Percentiles rank a stretch among this genome's conserved stretches.
Conservation (phyloP, 2,329 filamentous ascomycete genomes). For the Salinomyces thailandicus region DNA sequence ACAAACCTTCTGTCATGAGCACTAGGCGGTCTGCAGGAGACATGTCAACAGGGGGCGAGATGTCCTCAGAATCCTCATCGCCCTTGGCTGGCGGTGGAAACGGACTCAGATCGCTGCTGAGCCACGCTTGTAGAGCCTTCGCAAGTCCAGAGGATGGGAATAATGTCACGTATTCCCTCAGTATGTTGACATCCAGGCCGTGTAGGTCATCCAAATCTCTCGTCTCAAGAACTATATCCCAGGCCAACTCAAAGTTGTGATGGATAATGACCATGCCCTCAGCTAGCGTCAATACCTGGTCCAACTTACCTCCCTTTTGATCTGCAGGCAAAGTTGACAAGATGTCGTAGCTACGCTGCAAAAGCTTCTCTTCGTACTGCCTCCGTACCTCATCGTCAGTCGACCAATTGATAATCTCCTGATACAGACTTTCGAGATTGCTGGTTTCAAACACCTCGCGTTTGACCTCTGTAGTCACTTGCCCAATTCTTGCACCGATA, state of each 20-base stretch:
- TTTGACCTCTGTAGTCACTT: constrained; percentile 81
- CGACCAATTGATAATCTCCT: constrained; percentile 80
- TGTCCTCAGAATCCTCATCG: constrained; percentile 29
- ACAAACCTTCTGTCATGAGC: constrained; percentile 57
- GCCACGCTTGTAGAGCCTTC: constrained; percentile 70
- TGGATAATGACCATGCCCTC: constrained; percentile 94
- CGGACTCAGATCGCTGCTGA: constrained; percentile 74
- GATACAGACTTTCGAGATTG: constrained; percentile 69
- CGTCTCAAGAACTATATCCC: constrained; percentile 88
- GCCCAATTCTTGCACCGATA: constrained; percentile 69
- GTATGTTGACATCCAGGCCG: constrained; percentile 67
- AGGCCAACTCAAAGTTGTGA: constrained; percentile 78
- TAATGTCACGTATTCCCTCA: constrained; percentile 69
- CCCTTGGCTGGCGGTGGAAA: constrained; percentile 57
- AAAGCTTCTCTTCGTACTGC: constrained; percentile 78
- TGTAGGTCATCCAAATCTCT: constrained; percentile 62
- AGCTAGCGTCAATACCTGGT: constrained; percentile 64
- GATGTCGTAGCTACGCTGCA: constrained; percentile 69
- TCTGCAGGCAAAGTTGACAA: constrained; percentile 58
- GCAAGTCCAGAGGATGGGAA: constrained; percentile 78
- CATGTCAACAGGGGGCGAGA: constrained; percentile 49
- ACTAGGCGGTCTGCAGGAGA: constrained; percentile 69
- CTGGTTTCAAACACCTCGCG: constrained; percentile 69
- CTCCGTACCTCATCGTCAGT: constrained; percentile 75
- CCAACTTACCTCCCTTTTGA: constrained; percentile 59